Percentiles rank a stretch among this genome's conserved stretches.
Conservation (phyloP, 768 basidiomycete species). For the Lentinula edodes region DNA sequence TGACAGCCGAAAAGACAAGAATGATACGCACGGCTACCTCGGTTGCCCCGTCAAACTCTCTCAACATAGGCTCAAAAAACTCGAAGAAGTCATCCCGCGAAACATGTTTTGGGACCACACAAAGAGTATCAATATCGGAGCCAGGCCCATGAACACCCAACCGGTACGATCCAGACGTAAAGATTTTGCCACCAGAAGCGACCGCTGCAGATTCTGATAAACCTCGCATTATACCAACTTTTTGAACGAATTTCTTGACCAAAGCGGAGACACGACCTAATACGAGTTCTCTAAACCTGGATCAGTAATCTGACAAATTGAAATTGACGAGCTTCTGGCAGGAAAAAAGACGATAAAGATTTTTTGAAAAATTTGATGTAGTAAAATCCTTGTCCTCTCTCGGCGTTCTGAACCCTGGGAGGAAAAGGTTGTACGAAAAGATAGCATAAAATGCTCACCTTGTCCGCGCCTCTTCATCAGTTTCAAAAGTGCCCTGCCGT, state of each 20-base stretch:
- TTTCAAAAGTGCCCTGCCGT: constrained; percentile 83
- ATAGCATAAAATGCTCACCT: constrained; percentile 51
- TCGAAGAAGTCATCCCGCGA: constrained; percentile 95
- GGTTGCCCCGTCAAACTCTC: constrained; percentile 72
- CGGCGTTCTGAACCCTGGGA: neutral
- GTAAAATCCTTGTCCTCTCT: neutral
- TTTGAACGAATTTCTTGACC: constrained; percentile 89
- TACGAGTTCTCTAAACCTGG: constrained; percentile 75
- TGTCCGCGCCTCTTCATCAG: constrained; percentile 78
- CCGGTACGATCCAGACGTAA: constrained; percentile 97
- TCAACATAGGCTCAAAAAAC: constrained; percentile 84
- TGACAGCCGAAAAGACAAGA: neutral
- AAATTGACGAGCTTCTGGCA: neutral
- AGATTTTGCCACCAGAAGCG: constrained; percentile 96
- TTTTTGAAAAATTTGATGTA: too few relatives aligned
- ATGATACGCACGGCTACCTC: constrained; percentile 77
- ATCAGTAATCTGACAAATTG: neutral
- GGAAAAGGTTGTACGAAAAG: neutral
- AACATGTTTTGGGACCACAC: constrained; percentile 95
- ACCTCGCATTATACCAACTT: constrained; percentile 72
- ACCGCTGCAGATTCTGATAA: constrained; percentile 83
- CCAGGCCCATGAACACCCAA: constrained; percentile 96
- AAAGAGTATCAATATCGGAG: constrained; percentile 96
- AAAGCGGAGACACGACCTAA: constrained; percentile 84
- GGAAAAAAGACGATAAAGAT: too few relatives aligned